These are phyloP conservation scores for Bruguiera gymnorhiza DNA, from an alignment of 345 rosid genomes.

Conservation along the genomic window DNA sequence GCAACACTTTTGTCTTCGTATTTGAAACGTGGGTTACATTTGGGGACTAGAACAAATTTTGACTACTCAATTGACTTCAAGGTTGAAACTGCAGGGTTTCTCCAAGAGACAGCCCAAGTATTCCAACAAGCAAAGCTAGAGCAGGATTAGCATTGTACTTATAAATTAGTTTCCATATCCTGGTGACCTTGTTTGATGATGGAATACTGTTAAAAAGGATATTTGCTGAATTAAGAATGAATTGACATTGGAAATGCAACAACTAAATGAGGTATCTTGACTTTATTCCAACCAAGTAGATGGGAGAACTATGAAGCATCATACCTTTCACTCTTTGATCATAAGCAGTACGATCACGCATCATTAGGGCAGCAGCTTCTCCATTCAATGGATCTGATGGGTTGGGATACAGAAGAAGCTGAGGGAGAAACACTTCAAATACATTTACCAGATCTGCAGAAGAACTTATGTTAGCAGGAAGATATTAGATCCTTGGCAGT, in stretches of 20 bases:
- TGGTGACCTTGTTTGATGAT: no score
- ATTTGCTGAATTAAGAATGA: no score
- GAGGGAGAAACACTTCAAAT: slow-evolving; percentile 96
- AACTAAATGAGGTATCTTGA: neutral
- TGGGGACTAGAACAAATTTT: neutral
- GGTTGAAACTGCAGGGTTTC: neutral
- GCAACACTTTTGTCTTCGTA: neutral
- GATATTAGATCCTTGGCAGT: neutral
- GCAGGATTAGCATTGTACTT: neutral
- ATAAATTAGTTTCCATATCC: neutral
- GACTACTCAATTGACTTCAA: slow-evolving; percentile 8
- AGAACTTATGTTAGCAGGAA: slow-evolving; percentile 3
- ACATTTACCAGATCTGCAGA: slow-evolving; percentile 87
- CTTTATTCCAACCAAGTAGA: neutral
- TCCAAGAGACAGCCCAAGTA: neutral
- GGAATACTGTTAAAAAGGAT: no score
- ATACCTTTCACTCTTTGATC: slow-evolving; percentile 89
- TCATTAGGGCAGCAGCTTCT: slow-evolving; percentile 94
- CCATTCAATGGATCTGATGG: slow-evolving; percentile 96
- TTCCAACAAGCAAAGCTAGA: neutral
- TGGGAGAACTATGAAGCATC: neutral
- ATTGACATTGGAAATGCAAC: no score
- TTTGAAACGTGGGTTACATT: no score
- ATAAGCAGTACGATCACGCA: slow-evolving; percentile 81
- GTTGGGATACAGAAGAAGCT: slow-evolving; percentile 94